Evolutionary conservation across 352 stramenopile species (phyloP), one percentile per base, ranked within the genome.

Genomic region (Plasmopara viticola): DNA sequence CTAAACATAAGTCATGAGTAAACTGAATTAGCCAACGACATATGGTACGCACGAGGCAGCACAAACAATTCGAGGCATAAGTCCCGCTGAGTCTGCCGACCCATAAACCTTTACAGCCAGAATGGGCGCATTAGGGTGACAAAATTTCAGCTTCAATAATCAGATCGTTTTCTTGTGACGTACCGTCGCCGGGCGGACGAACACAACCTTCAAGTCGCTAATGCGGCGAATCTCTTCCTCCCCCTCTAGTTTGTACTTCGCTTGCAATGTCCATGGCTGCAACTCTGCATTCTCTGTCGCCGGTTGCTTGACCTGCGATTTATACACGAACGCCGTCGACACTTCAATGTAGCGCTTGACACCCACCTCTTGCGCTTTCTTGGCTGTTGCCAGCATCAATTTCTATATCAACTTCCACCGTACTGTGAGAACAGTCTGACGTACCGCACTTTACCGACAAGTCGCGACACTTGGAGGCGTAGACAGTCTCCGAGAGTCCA

Each of bases 251-350:
- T 92, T 93, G 70, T 82, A 94, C 63, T 90, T 92, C 38, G 84
- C 84, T 42, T 92, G 82, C 28, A 92, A 54, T 15, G 84, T 94
- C 84, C 84, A 94, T 8, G 84, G 84, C 34, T 87, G 64, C 4
- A 92, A 59, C 25, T 84, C 77, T 0, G 78, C 77, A 0, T 48
- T 49, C 51, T 94, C 84, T 9, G 62, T 66, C 3, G 82, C 84
- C 0, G 84, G 70, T 14, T 72, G 40, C 56, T 92, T 92, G 0
- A 71, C 66, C 57, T 92, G 80, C 20, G 82, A 91, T 56, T 90
- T 92, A 75, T 94, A 94, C 44, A 94, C 82, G 45, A 90, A 90
- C n/a, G 78, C 79, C 18, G 84, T 93, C 15, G 84, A 94, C 13
- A 94, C 79, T 64, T 94, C 84, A 52, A 94, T 56, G 51, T 78